Conservation (phyloP, 768 basidiomycete genomes). For the Dioszegia crocea region DNA sequence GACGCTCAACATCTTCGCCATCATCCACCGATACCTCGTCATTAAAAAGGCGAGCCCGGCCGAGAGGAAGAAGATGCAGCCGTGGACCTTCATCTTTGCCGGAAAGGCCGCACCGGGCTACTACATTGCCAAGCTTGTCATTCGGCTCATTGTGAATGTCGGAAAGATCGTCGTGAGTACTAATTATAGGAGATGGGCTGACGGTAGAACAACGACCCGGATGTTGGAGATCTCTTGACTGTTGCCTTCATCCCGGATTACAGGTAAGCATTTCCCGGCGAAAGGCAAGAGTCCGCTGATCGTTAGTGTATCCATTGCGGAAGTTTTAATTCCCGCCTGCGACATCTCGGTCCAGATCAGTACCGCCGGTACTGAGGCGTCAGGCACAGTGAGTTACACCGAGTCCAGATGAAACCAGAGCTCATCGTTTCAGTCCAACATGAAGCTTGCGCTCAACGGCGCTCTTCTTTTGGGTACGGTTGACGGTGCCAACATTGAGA, state of each 20-base stretch:
- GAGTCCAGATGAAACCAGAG: conserved; percentile 58
- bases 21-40: conserved; percentile 66
- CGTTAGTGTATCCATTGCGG: conserved; percentile 48
- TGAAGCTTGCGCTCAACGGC: conserved; percentile 65
- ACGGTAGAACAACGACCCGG: conserved; percentile 64
- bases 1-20: conserved; percentile 76
- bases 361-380: conserved; percentile 84
- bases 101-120: conserved; percentile 91
- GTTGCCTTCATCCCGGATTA: conserved; percentile 97
- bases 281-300: neutral
- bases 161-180: conserved; percentile 60
- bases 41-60: conserved; percentile 73
- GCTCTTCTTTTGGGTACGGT: conserved; percentile 76
- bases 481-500: conserved; percentile 66
- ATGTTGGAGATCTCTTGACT: conserved; percentile 73
- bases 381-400: conserved; percentile 31
- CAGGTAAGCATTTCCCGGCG: conserved; percentile 49
- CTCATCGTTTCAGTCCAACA: conserved; percentile 60
- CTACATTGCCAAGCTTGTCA: conserved; percentile 88
- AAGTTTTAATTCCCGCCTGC: conserved; percentile 59
- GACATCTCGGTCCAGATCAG: conserved; percentile 96
- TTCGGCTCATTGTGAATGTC: conserved; percentile 89
- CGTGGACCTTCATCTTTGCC: conserved; percentile 83
- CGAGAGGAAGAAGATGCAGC: conserved; percentile 73
- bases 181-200: neutral